phyloP scores from a whole-genome alignment of 345 rosid species.

The Eutrema japonicum region DNA sequence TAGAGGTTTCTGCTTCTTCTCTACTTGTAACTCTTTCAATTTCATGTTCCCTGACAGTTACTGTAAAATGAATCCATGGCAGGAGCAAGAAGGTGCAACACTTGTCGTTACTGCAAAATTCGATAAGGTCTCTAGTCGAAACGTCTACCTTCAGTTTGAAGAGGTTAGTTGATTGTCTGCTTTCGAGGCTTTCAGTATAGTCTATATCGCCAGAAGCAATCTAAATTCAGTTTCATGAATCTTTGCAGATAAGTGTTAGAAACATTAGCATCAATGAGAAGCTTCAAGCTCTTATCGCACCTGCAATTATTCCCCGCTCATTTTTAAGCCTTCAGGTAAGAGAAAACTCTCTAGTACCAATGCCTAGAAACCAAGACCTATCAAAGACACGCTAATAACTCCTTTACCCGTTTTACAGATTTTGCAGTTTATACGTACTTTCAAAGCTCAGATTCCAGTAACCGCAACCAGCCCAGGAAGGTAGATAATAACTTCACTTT shows the following conservation, averaged over 20 bases:
- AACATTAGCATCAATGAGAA: conserved; percentile 75
- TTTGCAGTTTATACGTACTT: conserved; percentile 76
- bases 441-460: conserved; percentile 78
- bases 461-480: conserved; percentile 60
- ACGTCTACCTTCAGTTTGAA: conserved; percentile 85
- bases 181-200: not conserved
- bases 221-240: conserved; percentile 16
- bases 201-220: conserved; percentile 16
- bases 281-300: conserved; percentile 82
- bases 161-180: conserved; percentile 65
- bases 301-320: conserved; percentile 83
- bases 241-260: conserved; percentile 72
- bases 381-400: conserved; percentile 16
- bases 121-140: conserved; percentile 67
- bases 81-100: conserved; percentile 92
- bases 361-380: conserved; percentile 1
- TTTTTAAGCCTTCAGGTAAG: conserved; percentile 77
- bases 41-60: conserved; percentile 4
- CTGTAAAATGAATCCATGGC: conserved; percentile 35
- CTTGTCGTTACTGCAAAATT: conserved; percentile 90
- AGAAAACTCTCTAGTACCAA: not conserved
- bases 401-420: conserved; percentile 52
- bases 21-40: conserved; percentile 16
- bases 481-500: conserved; percentile 36
- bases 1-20: conserved; percentile 60